Base-by-base conservation (phyloP, 2,329 filamentous ascomycete species). In the Stromatinia cepivora region DNA sequence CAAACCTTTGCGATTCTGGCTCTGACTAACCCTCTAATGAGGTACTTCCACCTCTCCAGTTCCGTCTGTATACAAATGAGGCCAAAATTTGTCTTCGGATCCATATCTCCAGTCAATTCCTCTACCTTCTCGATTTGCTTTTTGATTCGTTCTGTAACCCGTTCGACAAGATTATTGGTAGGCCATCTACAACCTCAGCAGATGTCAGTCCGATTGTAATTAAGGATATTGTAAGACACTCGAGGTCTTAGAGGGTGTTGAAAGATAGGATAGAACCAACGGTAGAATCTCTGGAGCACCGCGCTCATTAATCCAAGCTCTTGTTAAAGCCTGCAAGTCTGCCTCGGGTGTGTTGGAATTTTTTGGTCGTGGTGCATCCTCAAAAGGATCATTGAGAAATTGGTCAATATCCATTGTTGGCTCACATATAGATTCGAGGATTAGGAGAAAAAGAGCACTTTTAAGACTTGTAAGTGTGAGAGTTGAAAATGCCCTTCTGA, bases 51-150 rank as follows among this genome's bases (percentile, higher is more conserved):
- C 58, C 95, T 86, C 79, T 97, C 94, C 67, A 99, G 87, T 81
- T 99, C 95, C 9, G 96, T 98, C 83, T 99, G 95, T 67, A 97
- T 89, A 72, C 99, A 91, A 62, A 97, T 97, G 77, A 98, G 89
- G 71, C 89, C 88, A 79, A 99, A 97, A 79, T 97, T 98, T 73
- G 92, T 90, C 80, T 92, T 93, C 59, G 94, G 91, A 77, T 97
- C 93, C 88, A 94, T 91, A 77, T 92, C 89, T 72, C 91, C 91
- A 17, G 91, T 94, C 85, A 94, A 87, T 70, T 90, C 87, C 81
- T 92, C 90, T 72, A 92, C 87, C 74, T 84, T 86, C 79, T 89
- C 86, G 76, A 92, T 91, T 82, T 92, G 90, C 59, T 81, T 81
- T 74, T 88, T 87, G 72, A 93, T 87, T 70, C 89, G 86, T 71